Base-by-base conservation (phyloP, 306 rosid genomes). In the Myrica gale region DNA sequence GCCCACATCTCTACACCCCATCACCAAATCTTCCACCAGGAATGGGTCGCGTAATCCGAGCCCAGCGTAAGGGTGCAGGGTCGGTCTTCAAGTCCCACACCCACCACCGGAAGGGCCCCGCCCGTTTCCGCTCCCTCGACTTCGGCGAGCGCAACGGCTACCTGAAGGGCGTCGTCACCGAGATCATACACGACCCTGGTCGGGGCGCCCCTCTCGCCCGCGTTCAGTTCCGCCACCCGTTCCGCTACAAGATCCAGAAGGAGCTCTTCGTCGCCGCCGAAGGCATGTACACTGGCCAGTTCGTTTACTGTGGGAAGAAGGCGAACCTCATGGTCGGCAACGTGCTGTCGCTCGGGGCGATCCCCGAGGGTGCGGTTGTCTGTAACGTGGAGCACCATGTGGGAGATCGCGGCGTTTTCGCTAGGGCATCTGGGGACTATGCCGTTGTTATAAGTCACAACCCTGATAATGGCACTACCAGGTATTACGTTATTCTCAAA, bases 31-130 rank as follows among this genome's bases (percentile, higher is more conserved):
- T 32, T 32, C 37, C 37, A 32, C 37, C 37, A 32, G 37, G 37
- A 48, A 91, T 89, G 94, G 97, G 97, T 0, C 73, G 97, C 13
- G 97, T 91, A 0, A 91, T 91, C 12, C 83, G 94, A 0, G 97
- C 97, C 7, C 94, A 91, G 79, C 92, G 97, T 84, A 89, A 91
- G 85, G 97, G 97, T 70, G 94, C 94, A 4, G 94, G 94, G 0
- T 91, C 97, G 0, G 91, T 91, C 5, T 91, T 91, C 89, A 86
- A 80, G 62, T 91, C 97, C 44, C 97, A 91, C 83, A 89, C 94
- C 16, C 97, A 89, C 72, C 92, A 83, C 82, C 97, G 97, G 23
- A 91, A 91, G 82, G 97, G 97, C 0, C 85, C 94, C 45, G 97
- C 97, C 0, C 70, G 90, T 51, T 89, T 91, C 82, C 84, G 97